Evolutionary conservation across 2,329 filamentous ascomycete species (phyloP), one percentile per base, ranked within the genome.

Genomic region (Aspergillus pseudonomiae): DNA sequence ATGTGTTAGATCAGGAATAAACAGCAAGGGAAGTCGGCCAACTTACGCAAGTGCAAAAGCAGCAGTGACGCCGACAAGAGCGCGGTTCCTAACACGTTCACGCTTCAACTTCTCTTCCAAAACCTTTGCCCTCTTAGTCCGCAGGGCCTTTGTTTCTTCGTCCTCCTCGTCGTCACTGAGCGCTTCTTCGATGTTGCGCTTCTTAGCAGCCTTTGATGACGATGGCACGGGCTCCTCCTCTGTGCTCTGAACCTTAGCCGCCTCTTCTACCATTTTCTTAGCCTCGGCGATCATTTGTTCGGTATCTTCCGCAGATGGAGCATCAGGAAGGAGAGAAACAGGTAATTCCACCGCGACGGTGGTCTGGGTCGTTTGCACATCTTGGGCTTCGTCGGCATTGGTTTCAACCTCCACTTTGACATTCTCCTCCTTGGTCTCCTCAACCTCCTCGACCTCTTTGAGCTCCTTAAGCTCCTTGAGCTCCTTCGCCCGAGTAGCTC

Each of bases 21-120:
- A 53, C 34, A 52, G 19, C 19, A 28, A n/a, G 21, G 50, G 55
- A 57, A 34, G 52, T 14, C 16, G 50, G 19, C 16, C 34, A 61
- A 90, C 93, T 82, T 87, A 98, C 95, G 94, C 94, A 78, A 97
- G 86, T 62, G 92, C 92, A 76, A 97, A 85, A 54, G 92, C 95
- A 63, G 93, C 93, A 66, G 90, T 92, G 59, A 98, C 87, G 63
- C 95, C 94, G 67, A 96, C 85, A 65, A 97, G 82, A 54, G 95
- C 93, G 74, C 93, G 88, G 78, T 89, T 92, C 80, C 92, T 90
- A 68, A 97, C 92, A 74, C 89, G 91, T 80, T 96, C 91, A 81
- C 93, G 94, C 78, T 90, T 90, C 69, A 96, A 78, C 78, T 95
- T 90, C 52, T 91, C 86, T 75, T 95, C 91, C 1, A 93, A 75